Conservation (phyloP, 768 basidiomycete genomes). For the Lentinus brumalis region DNA sequence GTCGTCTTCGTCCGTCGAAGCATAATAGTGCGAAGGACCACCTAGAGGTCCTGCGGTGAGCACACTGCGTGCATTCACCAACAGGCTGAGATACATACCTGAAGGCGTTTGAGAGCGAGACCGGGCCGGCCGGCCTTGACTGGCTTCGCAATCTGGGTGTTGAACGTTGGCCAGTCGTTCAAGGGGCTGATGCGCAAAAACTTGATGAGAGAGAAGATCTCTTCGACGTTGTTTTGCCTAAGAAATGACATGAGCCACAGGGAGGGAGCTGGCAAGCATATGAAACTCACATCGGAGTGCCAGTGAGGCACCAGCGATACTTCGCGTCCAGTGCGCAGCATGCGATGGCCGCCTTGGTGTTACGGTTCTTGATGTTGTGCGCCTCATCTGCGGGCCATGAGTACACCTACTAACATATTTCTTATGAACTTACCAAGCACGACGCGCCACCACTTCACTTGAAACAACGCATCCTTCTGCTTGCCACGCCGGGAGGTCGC, state of each 20-base stretch:
- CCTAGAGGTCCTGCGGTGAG: conserved; percentile 38
- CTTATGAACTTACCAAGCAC: conserved; percentile 63
- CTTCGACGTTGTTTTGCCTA: conserved; percentile 89
- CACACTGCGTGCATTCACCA: neutral
- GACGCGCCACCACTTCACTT: conserved; percentile 80
- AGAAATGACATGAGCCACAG: neutral
- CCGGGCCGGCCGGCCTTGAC: conserved; percentile 67
- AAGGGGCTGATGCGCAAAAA: conserved; percentile 86
- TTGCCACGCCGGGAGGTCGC: conserved; percentile 42
- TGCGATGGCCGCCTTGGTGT: conserved; percentile 41
- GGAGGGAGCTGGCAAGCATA: too few relatives aligned
- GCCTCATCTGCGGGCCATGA: conserved; percentile 48
- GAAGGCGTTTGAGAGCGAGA: conserved; percentile 82
- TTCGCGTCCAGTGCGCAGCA: conserved; percentile 45
- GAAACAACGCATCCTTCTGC: conserved; percentile 67
- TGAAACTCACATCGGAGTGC: conserved; percentile 38
- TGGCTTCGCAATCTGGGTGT: conserved; percentile 74
- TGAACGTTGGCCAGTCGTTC: conserved; percentile 79
- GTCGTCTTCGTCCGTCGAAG: conserved; percentile 82
- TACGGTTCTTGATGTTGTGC: conserved; percentile 58
- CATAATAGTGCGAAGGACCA: conserved; percentile 86
- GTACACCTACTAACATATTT: neutral
- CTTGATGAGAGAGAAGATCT: conserved; percentile 86
- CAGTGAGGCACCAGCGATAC: conserved; percentile 57
- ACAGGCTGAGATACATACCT: conserved; percentile 43